phyloP scores from a whole-genome alignment of 768 basidiomycete species.

The Suillus occidentalis region DNA sequence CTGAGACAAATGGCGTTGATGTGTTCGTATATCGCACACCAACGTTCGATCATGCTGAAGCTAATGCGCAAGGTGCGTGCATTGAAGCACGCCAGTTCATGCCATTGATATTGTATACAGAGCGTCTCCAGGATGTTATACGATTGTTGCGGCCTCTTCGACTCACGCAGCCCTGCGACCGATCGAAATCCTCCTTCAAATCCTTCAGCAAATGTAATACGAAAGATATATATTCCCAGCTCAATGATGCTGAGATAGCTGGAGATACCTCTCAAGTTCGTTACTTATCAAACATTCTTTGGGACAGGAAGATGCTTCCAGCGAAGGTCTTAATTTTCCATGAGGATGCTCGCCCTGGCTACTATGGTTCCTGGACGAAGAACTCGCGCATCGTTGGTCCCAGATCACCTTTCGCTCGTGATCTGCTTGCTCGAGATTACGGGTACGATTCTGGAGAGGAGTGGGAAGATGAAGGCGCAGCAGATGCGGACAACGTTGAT shows the following conservation, averaged over 20 bases:
- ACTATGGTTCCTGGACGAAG: conserved; percentile 93
- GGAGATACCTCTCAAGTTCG: conserved; percentile 73
- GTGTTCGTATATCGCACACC: conserved; percentile 14
- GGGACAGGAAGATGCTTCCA: conserved; percentile 60
- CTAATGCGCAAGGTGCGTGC: conserved; percentile 14
- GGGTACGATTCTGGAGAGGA: conserved; percentile 93
- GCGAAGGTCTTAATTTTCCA: conserved; percentile 83
- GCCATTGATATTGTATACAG: conserved; percentile 26
- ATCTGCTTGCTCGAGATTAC: conserved; percentile 80
- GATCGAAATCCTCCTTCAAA: conserved; percentile 26
- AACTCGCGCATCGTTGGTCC: conserved; percentile 77
- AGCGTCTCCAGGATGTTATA: conserved; percentile 16
- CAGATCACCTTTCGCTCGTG: conserved; percentile 78
- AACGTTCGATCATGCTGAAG: conserved; percentile 21
- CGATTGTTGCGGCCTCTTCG: conserved; percentile 32
- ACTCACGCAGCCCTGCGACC: conserved; percentile 22
- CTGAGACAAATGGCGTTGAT: conserved; percentile 5
- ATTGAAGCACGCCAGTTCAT: conserved; percentile 15
- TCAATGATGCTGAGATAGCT: conserved; percentile 76
- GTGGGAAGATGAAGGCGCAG: conserved; percentile 86
- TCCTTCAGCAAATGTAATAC: conserved; percentile 36
- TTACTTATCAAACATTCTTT: conserved; percentile 57
- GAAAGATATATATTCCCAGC: conserved; percentile 54
- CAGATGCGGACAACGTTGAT: conserved; percentile 76
- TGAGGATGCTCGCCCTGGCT: conserved; percentile 87